Base-by-base conservation (phyloP, 1,284 basidiomycete genomes). In the Tremellales sp. region DNA sequence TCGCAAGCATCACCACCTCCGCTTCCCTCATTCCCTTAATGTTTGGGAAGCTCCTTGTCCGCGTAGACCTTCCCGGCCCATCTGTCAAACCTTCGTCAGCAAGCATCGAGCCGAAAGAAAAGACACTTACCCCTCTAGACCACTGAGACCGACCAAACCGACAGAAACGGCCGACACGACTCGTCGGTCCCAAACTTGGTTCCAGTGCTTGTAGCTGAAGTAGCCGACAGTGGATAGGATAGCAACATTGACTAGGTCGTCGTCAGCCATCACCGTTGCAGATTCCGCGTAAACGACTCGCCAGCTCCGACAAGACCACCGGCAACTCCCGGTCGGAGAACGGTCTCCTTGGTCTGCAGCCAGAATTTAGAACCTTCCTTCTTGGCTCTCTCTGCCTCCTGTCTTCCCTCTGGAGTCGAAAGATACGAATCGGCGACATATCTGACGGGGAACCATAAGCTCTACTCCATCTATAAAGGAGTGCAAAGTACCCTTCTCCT, bases 221-320 rank as follows among this genome's bases (percentile, higher is more conserved):
- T 84, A 90, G 2, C 84, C 83, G 25, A 87, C 73, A 3, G 79
- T 72, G 9, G 83, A 82, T 22, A 89, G 61, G 16, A 89, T 68
- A 12, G 78, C 82, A 4, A 83, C 68, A 65, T 90, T 90, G 50
- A 85, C 82, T 84, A 55, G 4, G 39, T 27, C 43, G n/a, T 14
- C n/a, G n/a, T 28, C 13, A 40, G 14, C 45, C 34, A 39, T 12
- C 34, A 35, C 29, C 22, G 7, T 24, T 13, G 13, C 14, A 27
- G n/a, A 28, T 33, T 16, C 14, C 24, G 7, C 19, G 24, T 24
- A 26, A 27, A 24, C 21, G 10, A 74, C 81, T 68, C 54, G 85
- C 82, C 54, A 32, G 81, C 56, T 43, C 85, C 85, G 44, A 85
- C 67, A 7, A 87, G 64, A 18, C 85, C 85, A 33, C 82, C 81